Conservation (phyloP, 257 asterid genomes). For the Catharanthus roseus region DNA sequence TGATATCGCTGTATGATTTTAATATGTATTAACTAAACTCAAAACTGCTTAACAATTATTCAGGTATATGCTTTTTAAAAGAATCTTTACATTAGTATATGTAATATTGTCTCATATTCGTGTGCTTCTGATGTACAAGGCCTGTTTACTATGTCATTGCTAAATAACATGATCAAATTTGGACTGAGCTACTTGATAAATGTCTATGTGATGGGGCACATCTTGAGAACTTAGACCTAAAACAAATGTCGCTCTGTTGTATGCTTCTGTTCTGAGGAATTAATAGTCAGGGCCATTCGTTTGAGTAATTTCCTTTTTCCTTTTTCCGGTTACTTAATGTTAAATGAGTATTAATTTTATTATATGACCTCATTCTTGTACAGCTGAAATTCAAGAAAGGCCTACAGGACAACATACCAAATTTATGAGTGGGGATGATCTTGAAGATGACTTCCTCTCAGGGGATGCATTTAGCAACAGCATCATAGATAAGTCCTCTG, state of each 20-base stretch:
- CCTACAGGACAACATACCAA: conserved; percentile 52
- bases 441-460: conserved; percentile 71
- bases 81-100: background rate
- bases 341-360: background rate
- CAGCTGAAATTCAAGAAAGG: conserved; percentile 41
- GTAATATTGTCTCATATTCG: background rate
- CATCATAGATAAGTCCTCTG: conserved; percentile 23
- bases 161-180: background rate
- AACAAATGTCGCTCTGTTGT: background rate
- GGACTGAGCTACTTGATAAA: background rate
- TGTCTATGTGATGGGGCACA: background rate
- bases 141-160: background rate
- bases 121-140: background rate
- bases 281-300: background rate
- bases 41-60: background rate
- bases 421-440: conserved; percentile 80
- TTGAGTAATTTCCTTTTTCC: background rate
- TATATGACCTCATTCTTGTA: conserved; percentile 6
- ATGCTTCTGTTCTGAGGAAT: background rate
- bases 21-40: background rate
- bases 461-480: conserved; percentile 19
- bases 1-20: background rate
- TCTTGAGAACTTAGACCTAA: too few species aligned
- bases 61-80: background rate
- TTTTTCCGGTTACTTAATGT: background rate